Percentiles rank a stretch among this genome's conserved stretches.
phyloP scores from a whole-genome alignment of 176 grass and related monocot species.

The Juncus inflexus region DNA sequence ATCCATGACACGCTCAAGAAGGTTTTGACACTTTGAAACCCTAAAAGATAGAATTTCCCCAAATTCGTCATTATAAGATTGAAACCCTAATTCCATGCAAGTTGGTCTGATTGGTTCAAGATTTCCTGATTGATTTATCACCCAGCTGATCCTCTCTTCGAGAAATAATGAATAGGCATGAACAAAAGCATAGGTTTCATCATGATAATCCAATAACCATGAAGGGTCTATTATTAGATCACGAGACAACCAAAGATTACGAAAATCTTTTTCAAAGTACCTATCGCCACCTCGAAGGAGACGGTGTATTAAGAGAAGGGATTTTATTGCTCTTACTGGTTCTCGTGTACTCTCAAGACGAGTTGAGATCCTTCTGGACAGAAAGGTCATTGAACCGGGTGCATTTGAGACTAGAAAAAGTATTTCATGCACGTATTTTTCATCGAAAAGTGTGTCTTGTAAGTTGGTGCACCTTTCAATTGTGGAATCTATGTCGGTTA shows the following conservation, averaged over 20 bases:
- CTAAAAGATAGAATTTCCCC: slow-evolving; percentile 38
- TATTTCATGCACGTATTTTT: slow-evolving; percentile 73
- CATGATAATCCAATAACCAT: slow-evolving; percentile 5
- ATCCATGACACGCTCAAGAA: slow-evolving; percentile 77
- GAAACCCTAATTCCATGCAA: slow-evolving; percentile 14
- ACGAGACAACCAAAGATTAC: slow-evolving; percentile 46
- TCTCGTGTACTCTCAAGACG: slow-evolving; percentile 44
- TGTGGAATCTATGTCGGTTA: slow-evolving; percentile 61
- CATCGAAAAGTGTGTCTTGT: slow-evolving; percentile 26
- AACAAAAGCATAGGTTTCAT: slow-evolving; percentile 49
- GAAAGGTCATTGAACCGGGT: slow-evolving; percentile 79
- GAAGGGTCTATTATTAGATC: slow-evolving; percentile 54
- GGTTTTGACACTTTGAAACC: slow-evolving; percentile 60
- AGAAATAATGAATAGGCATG: slow-evolving; percentile 68
- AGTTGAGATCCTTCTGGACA: slow-evolving; percentile 65
- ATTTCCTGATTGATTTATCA: slow-evolving; percentile 70
- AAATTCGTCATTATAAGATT: slow-evolving; percentile 20
- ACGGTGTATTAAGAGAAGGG: slow-evolving; percentile 70
- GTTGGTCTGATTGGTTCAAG: slow-evolving; percentile 51
- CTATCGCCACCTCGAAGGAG: slow-evolving; percentile 87
- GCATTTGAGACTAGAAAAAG: slow-evolving; percentile 92
- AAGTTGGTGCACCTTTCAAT: slow-evolving; percentile 54
- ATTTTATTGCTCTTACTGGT: slow-evolving; percentile 45
- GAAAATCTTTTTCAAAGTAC: slow-evolving; percentile 80
- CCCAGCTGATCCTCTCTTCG: slow-evolving; percentile 79